Evolutionary conservation across 2,329 filamentous ascomycete species (phyloP).

Genomic region (Botrytis squamosa): DNA sequence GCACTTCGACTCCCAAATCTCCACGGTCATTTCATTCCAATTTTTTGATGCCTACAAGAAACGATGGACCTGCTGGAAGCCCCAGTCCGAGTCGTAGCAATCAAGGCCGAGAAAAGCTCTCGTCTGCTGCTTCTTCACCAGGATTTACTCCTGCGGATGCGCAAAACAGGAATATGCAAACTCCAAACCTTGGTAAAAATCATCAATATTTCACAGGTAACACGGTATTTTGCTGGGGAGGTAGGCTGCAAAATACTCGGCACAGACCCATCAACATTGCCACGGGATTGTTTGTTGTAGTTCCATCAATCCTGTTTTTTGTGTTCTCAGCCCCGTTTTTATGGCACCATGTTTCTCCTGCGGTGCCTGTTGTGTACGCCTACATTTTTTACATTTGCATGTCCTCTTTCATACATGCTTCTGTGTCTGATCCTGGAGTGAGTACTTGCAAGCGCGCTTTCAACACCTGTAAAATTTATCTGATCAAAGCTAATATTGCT

Average conservation of each 20-base stretch:
- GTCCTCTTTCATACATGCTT: conserved; percentile 92
- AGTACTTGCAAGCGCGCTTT: conserved; percentile 43
- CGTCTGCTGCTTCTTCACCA: conserved; percentile 76
- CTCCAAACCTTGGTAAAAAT: conserved; percentile 61
- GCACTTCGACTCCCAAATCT: conserved; percentile 60
- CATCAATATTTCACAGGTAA: conserved; percentile 94
- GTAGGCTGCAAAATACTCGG: conserved; percentile 82
- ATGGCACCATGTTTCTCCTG: conserved; percentile 85
- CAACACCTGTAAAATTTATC: conserved; percentile 10
- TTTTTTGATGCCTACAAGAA: conserved; percentile 64
- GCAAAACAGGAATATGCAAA: conserved; percentile 34
- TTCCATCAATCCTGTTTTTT: conserved; percentile 83
- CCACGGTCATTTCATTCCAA: conserved; percentile 74
- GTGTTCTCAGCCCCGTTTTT: conserved; percentile 74
- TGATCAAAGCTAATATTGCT: conserved; percentile 25
- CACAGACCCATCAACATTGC: conserved; percentile 86
- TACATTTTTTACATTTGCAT: conserved; percentile 90
- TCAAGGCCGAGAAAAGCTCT: conserved; percentile 76
- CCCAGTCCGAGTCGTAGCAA: conserved; percentile 55
- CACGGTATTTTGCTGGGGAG: conserved; percentile 82
- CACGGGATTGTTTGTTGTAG: conserved; percentile 75
- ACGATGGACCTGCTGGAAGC: conserved; percentile 49
- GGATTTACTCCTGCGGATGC: conserved; percentile 53
- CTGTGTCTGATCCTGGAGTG: conserved; percentile 88
- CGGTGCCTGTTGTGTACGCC: conserved; percentile 83